Base-by-base conservation (phyloP, 2,329 filamentous ascomycete genomes). In the Aspergillus piperis region DNA sequence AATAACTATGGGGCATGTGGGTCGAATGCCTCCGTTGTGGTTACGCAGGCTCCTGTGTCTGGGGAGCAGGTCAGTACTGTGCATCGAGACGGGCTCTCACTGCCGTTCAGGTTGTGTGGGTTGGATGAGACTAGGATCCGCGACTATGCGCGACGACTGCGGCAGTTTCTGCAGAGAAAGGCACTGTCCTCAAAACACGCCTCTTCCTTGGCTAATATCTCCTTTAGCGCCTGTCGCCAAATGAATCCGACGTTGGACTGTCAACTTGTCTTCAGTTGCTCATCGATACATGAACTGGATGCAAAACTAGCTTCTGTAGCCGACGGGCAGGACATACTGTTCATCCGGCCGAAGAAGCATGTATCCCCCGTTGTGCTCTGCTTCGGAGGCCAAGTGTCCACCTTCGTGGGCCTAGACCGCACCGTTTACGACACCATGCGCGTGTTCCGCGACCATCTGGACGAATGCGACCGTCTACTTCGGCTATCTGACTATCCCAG, bases 351-450 rank as follows among this genome's bases (percentile, higher is more conserved):
- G 5, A 58, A 54, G 6, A 63, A 58, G 48, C 47, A 42, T 2
- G 10, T 19, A 7, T 57, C 59, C 3, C 59, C 66, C 10, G 61
- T 78, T 1, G 64, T 80, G 1, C 57, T 81, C 1, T 69, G 66
- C 19, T 78, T 80, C 48, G 76, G 75, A 3, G 78, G 78, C 2
- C 79, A 81, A 54, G 70, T 66, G 1, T 66, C 69, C 3, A 64
- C 51, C 5, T 67, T 61, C 25, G 56, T 71, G 2, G 64, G 68
- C 1, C 52, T 76, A 7, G 60, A 67, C 32, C 63, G 64, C 15
- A 58, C 62, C 3, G 54, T 76, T 2, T 77, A 72, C 44, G 58
- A 72, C 6, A 51, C 54, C 10, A 65, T 69, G 30, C 56, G 64
- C 0, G 39, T 68, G 3, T 67, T 78, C 5, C 69, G 70, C 11